phyloP scores from a whole-genome alignment of 2,329 filamentous ascomycete genomes.

The Geosmithia putterillii region DNA sequence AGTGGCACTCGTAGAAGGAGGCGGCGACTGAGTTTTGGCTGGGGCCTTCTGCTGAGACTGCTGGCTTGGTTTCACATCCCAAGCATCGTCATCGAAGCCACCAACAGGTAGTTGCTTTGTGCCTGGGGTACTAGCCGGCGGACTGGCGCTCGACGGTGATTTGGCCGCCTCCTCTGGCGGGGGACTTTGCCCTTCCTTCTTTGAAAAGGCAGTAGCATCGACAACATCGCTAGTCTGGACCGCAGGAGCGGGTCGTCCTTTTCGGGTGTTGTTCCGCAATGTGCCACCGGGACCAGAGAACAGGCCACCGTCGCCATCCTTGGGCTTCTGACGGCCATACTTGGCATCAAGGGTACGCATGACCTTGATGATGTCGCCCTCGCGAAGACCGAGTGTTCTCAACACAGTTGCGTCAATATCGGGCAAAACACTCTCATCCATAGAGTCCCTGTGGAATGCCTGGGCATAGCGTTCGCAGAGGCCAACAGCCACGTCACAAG shows the following conservation, averaged over 20 bases:
- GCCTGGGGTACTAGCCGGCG: conserved; percentile 14
- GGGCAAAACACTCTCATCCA: conserved; percentile 86
- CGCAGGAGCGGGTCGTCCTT: conserved; percentile 78
- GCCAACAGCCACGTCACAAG: conserved; percentile 81
- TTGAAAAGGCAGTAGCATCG: conserved; percentile 75
- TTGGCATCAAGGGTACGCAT: conserved; percentile 81
- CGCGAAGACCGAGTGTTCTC: conserved; percentile 81
- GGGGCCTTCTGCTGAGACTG: conserved; percentile 24
- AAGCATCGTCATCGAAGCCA: conserved; percentile 93
- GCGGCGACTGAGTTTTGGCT: conserved; percentile 3
- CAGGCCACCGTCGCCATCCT: conserved; percentile 57
- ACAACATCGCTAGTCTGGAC: conserved; percentile 77
- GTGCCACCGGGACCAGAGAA: conserved; percentile 91
- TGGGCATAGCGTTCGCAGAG: conserved; percentile 90
- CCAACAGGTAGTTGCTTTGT: conserved; percentile 3
- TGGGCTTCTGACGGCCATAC: conserved; percentile 48
- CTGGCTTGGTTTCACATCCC: conserved; percentile 82
- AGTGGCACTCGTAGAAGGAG: conserved; percentile 2
- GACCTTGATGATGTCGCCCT: conserved; percentile 92
- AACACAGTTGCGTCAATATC: conserved; percentile 78
- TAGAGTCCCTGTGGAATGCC: conserved; percentile 80
- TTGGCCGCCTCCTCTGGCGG: conserved; percentile 10
- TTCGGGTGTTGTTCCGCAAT: conserved; percentile 87
- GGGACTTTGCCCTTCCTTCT: conserved; percentile 26
- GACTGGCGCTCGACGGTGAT: conserved; percentile 8